Evolutionary conservation across 495 filamentous ascomycete genomes (phyloP).

Genomic region (Usnea hakonensis): DNA sequence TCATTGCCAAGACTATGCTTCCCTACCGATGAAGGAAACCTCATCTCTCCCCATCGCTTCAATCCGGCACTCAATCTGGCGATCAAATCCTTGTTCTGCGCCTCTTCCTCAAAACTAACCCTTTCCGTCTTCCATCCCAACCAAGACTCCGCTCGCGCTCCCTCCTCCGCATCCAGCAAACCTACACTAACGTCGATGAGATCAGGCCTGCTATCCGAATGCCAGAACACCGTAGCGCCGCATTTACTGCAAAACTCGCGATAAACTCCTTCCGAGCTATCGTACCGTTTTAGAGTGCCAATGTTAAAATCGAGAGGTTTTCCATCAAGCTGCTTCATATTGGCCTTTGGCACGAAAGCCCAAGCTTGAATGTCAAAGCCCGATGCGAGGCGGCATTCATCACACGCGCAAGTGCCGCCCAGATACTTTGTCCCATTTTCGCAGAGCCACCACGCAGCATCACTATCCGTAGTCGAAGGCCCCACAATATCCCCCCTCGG

Average conservation of each 20-base stretch:
- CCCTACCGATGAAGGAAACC: neutral
- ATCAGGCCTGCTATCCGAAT: constrained; percentile 32
- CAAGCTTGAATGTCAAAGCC: constrained; percentile 43
- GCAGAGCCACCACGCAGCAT: constrained; percentile 37
- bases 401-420: constrained; percentile 40
- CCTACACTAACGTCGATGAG: constrained; percentile 47
- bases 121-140: constrained; percentile 31
- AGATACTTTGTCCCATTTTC: constrained; percentile 35
- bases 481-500: constrained; percentile 16
- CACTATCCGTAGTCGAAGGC: constrained; percentile 27
- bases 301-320: constrained; percentile 29
- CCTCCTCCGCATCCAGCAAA: constrained; percentile 39
- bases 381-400: constrained; percentile 41
- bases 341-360: constrained; percentile 31
- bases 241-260: constrained; percentile 48
- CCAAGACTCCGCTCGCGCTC: constrained; percentile 43
- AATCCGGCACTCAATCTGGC: constrained; percentile 28
- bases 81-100: constrained; percentile 30
- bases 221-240: constrained; percentile 46
- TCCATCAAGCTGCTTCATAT: constrained; percentile 23
- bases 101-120: constrained; percentile 28
- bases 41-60: constrained; percentile 24
- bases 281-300: constrained; percentile 41
- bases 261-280: constrained; percentile 37
- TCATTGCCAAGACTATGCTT: neutral